phyloP scores from a whole-genome alignment of 192 early-diverging fungal species.

The Rhizophlyctis rosea region DNA sequence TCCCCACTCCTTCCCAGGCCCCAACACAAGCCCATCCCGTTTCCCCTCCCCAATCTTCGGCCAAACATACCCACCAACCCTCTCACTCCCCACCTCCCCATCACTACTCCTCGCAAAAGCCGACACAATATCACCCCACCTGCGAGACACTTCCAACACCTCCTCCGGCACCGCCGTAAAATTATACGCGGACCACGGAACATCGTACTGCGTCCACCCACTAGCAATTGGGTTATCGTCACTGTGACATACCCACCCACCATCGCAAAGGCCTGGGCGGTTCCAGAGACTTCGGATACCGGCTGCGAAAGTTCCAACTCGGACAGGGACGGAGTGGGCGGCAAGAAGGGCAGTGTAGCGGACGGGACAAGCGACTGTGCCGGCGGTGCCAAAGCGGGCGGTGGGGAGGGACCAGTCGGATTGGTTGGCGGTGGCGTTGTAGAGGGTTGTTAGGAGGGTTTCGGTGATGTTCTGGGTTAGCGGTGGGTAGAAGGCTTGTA shows the following conservation, averaged over 20 bases:
- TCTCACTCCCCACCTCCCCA: not conserved
- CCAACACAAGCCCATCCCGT: too few relatives aligned
- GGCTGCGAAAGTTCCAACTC: not conserved
- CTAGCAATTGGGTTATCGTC: too few relatives aligned
- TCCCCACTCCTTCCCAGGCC: too few relatives aligned
- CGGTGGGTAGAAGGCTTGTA: too few relatives aligned
- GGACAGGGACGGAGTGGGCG: not conserved
- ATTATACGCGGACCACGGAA: too few relatives aligned
- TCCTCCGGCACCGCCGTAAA: not conserved
- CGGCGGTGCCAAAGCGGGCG: not conserved
- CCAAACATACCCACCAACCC: too few relatives aligned
- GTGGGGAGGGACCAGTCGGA: not conserved
- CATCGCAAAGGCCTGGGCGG: not conserved
- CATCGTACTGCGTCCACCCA: too few relatives aligned
- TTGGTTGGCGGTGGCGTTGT: not conserved
- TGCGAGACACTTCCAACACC: not conserved
- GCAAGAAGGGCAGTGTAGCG: not conserved
- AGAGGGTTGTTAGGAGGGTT: not conserved
- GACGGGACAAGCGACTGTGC: not conserved
- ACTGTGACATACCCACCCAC: not conserved
- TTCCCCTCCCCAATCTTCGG: too few relatives aligned
- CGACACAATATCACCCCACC: not conserved
- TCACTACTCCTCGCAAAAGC: not conserved
- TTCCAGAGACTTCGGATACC: not conserved
- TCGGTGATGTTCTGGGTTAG: not conserved